Percentiles rank a stretch among this genome's conserved stretches.
Evolutionary conservation across 306 rosid genomes (phyloP).

Genomic region (Crotalaria pallida): DNA sequence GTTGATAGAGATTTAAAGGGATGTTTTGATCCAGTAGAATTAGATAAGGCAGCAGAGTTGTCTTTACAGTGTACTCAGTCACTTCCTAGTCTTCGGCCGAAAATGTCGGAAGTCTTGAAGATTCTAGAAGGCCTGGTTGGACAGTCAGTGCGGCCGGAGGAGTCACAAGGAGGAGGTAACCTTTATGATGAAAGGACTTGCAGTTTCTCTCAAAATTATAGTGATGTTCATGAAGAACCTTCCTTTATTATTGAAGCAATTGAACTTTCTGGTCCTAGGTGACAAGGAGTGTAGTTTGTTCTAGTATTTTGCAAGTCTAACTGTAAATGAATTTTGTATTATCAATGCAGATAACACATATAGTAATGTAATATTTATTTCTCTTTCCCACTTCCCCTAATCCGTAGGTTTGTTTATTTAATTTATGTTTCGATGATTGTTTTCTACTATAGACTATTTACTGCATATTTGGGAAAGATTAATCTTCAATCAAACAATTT

Average conservation of each 20-base stretch:
- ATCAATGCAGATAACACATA: constrained; percentile 8
- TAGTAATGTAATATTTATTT: neutral
- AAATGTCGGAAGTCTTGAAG: constrained; percentile 78
- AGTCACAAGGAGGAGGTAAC: constrained; percentile 48
- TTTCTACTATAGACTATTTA: neutral
- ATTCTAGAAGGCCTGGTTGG: constrained; percentile 73
- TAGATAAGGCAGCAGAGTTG: constrained; percentile 61
- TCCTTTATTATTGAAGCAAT: constrained; percentile 84
- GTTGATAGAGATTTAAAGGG: constrained; percentile 84
- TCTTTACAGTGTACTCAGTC: constrained; percentile 81
- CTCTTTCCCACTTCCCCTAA: neutral
- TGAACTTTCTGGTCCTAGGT: constrained; percentile 95
- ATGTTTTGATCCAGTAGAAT: constrained; percentile 66
- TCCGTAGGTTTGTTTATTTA: neutral
- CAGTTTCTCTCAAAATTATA: constrained; percentile 59
- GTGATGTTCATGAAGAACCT: constrained; percentile 61
- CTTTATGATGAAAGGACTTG: constrained; percentile 48
- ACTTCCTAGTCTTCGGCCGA: constrained; percentile 74
- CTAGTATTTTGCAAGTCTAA: constrained; percentile 9
- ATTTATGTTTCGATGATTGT: neutral
- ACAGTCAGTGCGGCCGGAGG: constrained; percentile 45
- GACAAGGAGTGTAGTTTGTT: constrained; percentile 18
- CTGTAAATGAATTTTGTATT: constrained; percentile 42
- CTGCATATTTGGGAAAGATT: too few relatives aligned
- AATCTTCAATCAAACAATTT: too few relatives aligned